Percentiles rank a stretch among this genome's conserved stretches.
These are phyloP conservation scores for Calonectria leucothoes DNA, from an alignment of 2,329 filamentous ascomycete genomes.

Conservation along the genomic window DNA sequence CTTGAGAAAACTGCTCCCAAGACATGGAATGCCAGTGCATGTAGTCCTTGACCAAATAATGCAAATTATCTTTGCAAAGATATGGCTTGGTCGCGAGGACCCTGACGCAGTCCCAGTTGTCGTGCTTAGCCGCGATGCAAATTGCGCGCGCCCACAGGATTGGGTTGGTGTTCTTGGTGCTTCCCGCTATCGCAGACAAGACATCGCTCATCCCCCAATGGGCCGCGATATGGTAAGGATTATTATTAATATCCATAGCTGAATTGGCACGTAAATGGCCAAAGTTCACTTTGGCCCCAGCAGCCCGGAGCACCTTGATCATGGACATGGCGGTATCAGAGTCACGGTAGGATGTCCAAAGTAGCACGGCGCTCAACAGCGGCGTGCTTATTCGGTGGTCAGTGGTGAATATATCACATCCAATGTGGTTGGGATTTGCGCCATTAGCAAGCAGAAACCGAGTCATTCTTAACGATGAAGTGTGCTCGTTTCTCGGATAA, in stretches of 20 bases:
- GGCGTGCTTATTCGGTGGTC: neutral
- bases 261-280: neutral
- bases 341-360: neutral
- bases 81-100: neutral
- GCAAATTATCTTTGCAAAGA: neutral
- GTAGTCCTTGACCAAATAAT: neutral
- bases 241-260: neutral
- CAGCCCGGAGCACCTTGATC: neutral
- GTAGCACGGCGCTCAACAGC: neutral
- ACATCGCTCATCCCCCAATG: neutral
- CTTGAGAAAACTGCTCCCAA: neutral
- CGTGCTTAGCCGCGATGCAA: neutral
- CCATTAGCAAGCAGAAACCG: neutral
- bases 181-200: neutral
- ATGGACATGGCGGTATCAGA: neutral
- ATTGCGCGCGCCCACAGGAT: neutral
- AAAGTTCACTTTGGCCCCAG: neutral
- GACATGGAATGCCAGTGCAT: neutral
- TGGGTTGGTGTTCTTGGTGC: neutral
- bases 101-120: neutral
- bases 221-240: neutral
- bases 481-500: neutral
- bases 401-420: neutral
- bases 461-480: neutral
- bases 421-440: neutral